These are phyloP conservation scores for Crithidia bombi DNA, from an alignment of 208 protist genomes.

Conservation along the genomic window DNA sequence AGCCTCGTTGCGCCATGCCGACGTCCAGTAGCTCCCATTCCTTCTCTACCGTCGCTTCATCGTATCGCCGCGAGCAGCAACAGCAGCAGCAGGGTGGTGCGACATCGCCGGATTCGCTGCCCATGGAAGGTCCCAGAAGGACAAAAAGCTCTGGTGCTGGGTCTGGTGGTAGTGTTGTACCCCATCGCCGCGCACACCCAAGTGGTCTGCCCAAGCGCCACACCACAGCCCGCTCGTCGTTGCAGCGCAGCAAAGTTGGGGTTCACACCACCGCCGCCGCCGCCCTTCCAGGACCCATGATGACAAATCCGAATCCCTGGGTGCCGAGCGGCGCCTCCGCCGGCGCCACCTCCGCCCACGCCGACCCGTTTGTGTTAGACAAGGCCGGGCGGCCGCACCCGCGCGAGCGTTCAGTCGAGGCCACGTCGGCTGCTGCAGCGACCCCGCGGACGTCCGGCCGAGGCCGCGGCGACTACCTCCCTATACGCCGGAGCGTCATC, in stretches of 20 bases:
- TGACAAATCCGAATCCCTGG: conserved; percentile 26
- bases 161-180: too few species aligned
- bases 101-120: neutral
- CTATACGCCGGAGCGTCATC: neutral
- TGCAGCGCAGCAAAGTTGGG: neutral
- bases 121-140: neutral
- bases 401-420: neutral
- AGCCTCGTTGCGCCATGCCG: neutral
- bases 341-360: neutral
- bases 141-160: neutral
- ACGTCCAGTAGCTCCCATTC: conserved; percentile 19
- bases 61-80: conserved; percentile 2
- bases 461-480: neutral
- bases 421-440: neutral
- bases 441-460: neutral
- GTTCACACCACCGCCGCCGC: neutral
- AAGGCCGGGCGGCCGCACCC: neutral
- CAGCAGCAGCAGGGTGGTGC: neutral
- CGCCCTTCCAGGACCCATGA: neutral
- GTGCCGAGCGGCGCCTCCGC: neutral
- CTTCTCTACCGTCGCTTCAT: conserved; percentile 20
- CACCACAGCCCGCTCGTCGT: neutral
- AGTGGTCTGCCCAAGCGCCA: neutral
- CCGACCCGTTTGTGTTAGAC: conserved; percentile 5
- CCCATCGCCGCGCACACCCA: neutral